Base-by-base conservation (phyloP, 805 yeast genomes). In the Wickerhamiella sergipiensis region DNA sequence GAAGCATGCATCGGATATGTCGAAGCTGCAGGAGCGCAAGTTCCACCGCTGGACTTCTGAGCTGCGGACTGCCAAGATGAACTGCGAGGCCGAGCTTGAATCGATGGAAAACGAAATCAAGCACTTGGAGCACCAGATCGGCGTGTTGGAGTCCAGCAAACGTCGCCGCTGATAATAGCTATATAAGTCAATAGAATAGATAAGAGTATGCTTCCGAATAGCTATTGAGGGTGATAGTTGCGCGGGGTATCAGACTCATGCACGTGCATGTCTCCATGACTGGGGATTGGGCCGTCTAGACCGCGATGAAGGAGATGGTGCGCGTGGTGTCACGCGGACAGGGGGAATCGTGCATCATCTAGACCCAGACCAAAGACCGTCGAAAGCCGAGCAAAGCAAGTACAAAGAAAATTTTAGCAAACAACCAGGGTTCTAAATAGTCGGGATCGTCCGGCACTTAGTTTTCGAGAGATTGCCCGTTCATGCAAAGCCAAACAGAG, bases 1-100 rank as follows among this genome's bases (percentile, higher is more conserved):
- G 39, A 42, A 83, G 67, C 83, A 82, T 67, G 87, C 85, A 69
- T 85, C 92, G 6, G 89, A 83, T 63, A 94, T 87, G 67, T 78
- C 85, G 49, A 81, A 83, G 68, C 87, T 86, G 52, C 95, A 88
- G 70, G 95, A 86, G 66, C 89, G 83, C 61, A 78, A 94, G 68
- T 87, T 88, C 63, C 82, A 87, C 71, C 90, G 85, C 69, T 88
- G 95, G 95, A 88, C 83, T 66, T 80, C 82, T 57, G 87, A 86
- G 67, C 85, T 88, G 61, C 56, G 82, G 80, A 61, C 92, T 81
- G 68, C 79, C 86, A 74, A 78, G 80, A 64, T 78, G 86, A 69
- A 6, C 40, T 50, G 54, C 6, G 52, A 45, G 43, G 43, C 49
- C 10, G 52, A 51, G 21, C 50, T 57, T 12, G 31, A 46, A 13